phyloP scores from a whole-genome alignment of 768 basidiomycete genomes.

The Psilocybe azurescens region DNA sequence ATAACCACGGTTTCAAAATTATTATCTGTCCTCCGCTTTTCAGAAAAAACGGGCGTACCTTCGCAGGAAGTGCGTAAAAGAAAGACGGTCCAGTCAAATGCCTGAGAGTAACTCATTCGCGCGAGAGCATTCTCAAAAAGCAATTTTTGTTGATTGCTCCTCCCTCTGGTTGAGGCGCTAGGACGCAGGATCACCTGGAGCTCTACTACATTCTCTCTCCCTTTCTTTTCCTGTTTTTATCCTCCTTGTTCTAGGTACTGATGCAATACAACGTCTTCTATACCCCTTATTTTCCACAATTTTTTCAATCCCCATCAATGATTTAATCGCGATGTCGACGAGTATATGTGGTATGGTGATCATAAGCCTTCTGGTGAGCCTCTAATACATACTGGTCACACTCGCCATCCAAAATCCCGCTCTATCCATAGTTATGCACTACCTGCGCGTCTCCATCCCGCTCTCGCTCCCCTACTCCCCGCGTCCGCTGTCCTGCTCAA shows the following conservation, averaged over 20 bases:
- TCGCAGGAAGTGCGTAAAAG: slow-evolving; percentile 46
- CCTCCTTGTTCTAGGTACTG: slow-evolving; percentile 21
- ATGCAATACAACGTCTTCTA: slow-evolving; percentile 17
- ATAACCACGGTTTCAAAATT: slow-evolving; percentile 77
- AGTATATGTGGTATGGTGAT: neutral
- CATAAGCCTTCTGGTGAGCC: neutral
- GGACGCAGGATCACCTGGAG: slow-evolving; percentile 96
- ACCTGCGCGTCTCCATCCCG: slow-evolving; percentile 90
- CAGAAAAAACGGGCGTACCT: slow-evolving; percentile 18
- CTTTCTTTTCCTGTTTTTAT: neutral
- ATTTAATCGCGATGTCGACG: neutral
- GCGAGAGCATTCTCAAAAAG: slow-evolving; percentile 74
- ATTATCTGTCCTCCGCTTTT: slow-evolving; percentile 65
- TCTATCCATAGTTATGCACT: slow-evolving; percentile 97
- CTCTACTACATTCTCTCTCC: slow-evolving; percentile 55
- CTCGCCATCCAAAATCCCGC: slow-evolving; percentile 95
- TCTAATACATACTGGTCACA: slow-evolving; percentile 65
- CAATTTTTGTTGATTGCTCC: slow-evolving; percentile 90
- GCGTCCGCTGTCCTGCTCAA: slow-evolving; percentile 94
- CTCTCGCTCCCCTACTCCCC: slow-evolving; percentile 86
- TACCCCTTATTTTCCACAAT: slow-evolving; percentile 2
- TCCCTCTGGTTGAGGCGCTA: slow-evolving; percentile 89
- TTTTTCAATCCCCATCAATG: neutral
- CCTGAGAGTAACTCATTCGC: slow-evolving; percentile 60
- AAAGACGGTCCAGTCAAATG: slow-evolving; percentile 90